Evolutionary conservation across 257 asterid genomes (phyloP).

Genomic region (Coffea canephora): DNA sequence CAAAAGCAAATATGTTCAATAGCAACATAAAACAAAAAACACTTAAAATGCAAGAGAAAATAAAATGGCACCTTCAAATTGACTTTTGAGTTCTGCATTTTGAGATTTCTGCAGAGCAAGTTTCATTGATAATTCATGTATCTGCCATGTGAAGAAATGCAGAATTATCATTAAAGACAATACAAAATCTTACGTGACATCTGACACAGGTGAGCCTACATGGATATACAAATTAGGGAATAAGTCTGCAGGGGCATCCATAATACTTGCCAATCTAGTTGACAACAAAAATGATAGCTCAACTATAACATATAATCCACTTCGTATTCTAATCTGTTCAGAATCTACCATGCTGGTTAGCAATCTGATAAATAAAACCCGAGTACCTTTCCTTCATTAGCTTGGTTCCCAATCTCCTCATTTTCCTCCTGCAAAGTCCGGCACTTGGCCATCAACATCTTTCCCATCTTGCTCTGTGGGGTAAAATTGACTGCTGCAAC

Average conservation of each 20-base stretch:
- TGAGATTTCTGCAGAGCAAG: constrained; percentile 83
- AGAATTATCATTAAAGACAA: not conserved
- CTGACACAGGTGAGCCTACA: not conserved
- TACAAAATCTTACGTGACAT: not conserved
- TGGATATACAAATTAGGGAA: not conserved
- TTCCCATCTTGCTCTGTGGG: constrained; percentile 97
- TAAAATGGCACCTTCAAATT: constrained; percentile 65
- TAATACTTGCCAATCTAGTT: not conserved
- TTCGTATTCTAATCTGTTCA: not conserved
- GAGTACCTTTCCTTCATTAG: constrained; percentile 97
- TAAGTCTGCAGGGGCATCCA: not conserved
- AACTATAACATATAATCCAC: not conserved
- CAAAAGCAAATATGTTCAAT: not conserved
- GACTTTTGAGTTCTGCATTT: constrained; percentile 70
- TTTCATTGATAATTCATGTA: constrained; percentile 82
- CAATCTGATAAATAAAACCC: not conserved
- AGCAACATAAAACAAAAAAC: not conserved
- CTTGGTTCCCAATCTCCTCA: constrained; percentile 96
- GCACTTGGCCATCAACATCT: constrained; percentile 94
- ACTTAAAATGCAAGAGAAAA: not conserved
- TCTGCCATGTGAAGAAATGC: constrained; percentile 37
- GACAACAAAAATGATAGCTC: not conserved
- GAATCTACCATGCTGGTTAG: not conserved
- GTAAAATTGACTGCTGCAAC: constrained; percentile 90
- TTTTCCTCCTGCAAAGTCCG: constrained; percentile 93